phyloP scores from a whole-genome alignment of 1,284 basidiomycete genomes.

The Trichosporon sp. region DNA sequence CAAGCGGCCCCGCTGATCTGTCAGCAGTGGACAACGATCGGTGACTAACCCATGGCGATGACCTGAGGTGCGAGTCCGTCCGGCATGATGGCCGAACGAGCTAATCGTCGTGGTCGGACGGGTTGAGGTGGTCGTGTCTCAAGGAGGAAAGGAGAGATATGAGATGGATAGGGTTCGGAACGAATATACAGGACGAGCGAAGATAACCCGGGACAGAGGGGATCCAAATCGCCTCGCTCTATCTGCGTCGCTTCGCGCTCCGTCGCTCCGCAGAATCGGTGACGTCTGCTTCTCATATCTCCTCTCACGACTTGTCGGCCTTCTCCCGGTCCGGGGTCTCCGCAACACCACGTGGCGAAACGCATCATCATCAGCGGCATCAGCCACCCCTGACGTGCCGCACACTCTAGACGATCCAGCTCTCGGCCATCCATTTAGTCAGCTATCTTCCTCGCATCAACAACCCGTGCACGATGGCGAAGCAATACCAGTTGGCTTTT shows the following conservation, averaged over 20 bases:
- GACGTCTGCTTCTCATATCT: not conserved
- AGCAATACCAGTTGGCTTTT: constrained; percentile 74
- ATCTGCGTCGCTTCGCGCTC: not conserved
- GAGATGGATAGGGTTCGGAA: not conserved
- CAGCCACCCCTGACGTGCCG: not conserved
- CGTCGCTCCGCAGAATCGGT: not conserved
- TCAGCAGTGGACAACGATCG: constrained; percentile 6
- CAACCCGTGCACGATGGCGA: constrained; percentile 26
- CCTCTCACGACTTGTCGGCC: not conserved
- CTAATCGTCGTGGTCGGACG: not conserved
- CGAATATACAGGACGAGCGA: not conserved
- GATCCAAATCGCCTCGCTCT: not conserved
- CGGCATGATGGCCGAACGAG: constrained; percentile 36
- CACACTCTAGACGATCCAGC: not conserved
- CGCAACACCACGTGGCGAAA: constrained; percentile 10
- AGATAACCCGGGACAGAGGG: not conserved
- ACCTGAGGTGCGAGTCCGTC: constrained; percentile 47
- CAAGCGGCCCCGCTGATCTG: constrained; percentile 64
- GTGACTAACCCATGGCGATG: constrained; percentile 41
- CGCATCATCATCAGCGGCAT: constrained; percentile 20
- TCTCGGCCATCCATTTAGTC: not conserved
- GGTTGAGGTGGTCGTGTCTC: not conserved
- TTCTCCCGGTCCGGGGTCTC: constrained; percentile 3
- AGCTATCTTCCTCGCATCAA: constrained; percentile 16
- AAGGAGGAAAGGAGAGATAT: not conserved